Evolutionary conservation across 352 stramenopile species (phyloP).

Genomic region (Globisporangium iwayamae): DNA sequence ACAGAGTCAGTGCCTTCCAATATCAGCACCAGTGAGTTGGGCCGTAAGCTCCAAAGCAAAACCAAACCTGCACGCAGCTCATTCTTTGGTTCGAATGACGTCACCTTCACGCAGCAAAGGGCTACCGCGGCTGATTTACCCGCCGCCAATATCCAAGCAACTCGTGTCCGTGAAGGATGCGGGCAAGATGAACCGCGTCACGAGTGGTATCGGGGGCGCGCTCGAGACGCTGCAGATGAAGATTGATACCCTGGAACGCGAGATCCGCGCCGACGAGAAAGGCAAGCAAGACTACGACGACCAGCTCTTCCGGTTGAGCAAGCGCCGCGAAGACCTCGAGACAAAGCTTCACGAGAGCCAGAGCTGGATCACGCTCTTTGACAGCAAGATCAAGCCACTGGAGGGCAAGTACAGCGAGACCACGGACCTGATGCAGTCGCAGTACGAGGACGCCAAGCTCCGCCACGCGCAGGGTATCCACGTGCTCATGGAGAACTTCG

Average conservation of each 20-base stretch:
- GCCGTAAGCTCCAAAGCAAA: neutral
- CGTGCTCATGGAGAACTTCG: conserved; percentile 86
- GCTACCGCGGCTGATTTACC: conserved; percentile 45
- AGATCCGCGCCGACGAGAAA: conserved; percentile 75
- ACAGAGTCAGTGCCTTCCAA: neutral
- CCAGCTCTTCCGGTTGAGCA: conserved; percentile 57
- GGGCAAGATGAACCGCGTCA: conserved; percentile 67
- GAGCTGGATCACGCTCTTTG: conserved; percentile 66
- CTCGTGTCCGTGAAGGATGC: conserved; percentile 53
- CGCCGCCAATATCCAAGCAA: conserved; percentile 35
- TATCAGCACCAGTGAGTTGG: neutral
- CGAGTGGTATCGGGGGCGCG: conserved; percentile 61
- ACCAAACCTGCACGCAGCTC: neutral
- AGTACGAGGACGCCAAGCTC: conserved; percentile 86
- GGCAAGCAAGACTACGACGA: conserved; percentile 80
- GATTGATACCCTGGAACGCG: conserved; percentile 55
- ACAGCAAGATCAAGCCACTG: conserved; percentile 68
- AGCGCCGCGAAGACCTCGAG: conserved; percentile 50
- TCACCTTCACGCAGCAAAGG: conserved; percentile 15
- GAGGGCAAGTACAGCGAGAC: conserved; percentile 70
- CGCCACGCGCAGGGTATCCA: conserved; percentile 79
- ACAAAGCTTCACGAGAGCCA: conserved; percentile 46
- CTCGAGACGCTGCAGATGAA: conserved; percentile 56
- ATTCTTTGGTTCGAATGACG: neutral
- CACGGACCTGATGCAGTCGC: conserved; percentile 67